Percentiles rank a stretch among this genome's conserved stretches.
phyloP scores from a whole-genome alignment of 257 asterid genomes.

The Thymus quinquecostatus region DNA sequence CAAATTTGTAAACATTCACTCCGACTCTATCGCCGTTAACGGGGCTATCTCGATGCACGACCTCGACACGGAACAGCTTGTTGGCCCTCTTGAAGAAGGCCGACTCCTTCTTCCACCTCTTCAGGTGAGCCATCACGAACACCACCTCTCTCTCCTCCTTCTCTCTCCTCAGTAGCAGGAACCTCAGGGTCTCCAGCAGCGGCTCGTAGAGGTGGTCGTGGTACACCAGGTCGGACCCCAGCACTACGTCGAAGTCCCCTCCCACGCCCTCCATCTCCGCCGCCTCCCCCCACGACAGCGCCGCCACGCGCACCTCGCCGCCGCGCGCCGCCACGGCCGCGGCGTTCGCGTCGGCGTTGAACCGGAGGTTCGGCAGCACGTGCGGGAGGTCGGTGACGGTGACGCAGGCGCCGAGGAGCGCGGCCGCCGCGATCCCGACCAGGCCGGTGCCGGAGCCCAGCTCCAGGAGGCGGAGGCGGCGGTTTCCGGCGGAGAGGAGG shows the following conservation, averaged over 20 bases:
- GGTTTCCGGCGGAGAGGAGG: constrained; percentile 27
- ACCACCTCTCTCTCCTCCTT: constrained; percentile 43
- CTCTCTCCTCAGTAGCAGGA: constrained; percentile 45
- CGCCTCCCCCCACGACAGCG: constrained; percentile 73
- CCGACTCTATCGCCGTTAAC: constrained; percentile 59
- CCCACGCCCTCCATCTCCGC: constrained; percentile 64
- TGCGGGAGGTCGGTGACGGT: constrained; percentile 86
- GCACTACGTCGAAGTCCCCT: constrained; percentile 55
- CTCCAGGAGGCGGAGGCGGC: constrained; percentile 67
- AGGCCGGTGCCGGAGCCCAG: constrained; percentile 96
- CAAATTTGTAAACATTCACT: constrained; percentile 55
- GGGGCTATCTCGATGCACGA: constrained; percentile 56
- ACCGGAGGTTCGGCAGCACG: constrained; percentile 68
- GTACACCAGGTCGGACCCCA: constrained; percentile 93
- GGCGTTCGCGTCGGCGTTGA: constrained; percentile 69
- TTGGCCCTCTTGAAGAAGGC: constrained; percentile 65
- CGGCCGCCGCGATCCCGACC: constrained; percentile 87
- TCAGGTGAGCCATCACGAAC: constrained; percentile 80
- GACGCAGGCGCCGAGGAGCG: constrained; percentile 68
- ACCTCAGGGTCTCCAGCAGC: constrained; percentile 56
- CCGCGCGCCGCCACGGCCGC: constrained; percentile 39
- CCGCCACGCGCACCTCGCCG: constrained; percentile 52
- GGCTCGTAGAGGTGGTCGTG: constrained; percentile 70
- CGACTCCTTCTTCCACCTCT: constrained; percentile 83
- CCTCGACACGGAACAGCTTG: constrained; percentile 53